Conservation (phyloP, 139 green algal genomes). For the Trebouxia sp. region DNA sequence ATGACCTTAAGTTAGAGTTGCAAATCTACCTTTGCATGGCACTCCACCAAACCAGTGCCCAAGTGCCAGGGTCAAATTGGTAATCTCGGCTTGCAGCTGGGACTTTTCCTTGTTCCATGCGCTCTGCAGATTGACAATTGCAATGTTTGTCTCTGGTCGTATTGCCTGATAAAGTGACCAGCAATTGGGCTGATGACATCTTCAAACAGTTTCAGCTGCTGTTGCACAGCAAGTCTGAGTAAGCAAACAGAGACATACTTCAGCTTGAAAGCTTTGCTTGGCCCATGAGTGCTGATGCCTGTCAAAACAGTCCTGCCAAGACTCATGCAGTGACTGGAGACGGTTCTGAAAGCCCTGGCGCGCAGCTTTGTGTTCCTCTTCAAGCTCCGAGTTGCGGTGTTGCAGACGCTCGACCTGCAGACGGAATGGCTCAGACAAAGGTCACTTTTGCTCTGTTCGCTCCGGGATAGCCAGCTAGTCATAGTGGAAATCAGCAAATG, state of each 20-base stretch:
- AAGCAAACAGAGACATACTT: not conserved
- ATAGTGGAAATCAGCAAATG: no score
- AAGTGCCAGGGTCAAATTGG: not conserved
- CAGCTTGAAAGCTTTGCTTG: not conserved
- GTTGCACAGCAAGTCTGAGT: not conserved
- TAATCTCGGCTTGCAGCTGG: not conserved
- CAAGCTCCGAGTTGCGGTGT: not conserved
- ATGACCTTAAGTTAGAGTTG: not conserved
- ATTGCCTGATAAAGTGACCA: no score
- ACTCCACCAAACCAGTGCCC: not conserved
- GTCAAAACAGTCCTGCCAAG: conserved; percentile 21
- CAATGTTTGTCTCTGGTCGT: not conserved
- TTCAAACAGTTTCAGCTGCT: no score
- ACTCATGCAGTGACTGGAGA: not conserved
- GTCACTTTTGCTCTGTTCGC: no score
- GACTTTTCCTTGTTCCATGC: not conserved
- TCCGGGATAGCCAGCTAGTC: no score
- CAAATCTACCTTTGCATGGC: not conserved
- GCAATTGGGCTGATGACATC: not conserved
- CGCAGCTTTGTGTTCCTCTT: not conserved
- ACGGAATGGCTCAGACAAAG: no score
- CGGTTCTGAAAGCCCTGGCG: not conserved
- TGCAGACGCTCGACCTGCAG: conserved; percentile 10
- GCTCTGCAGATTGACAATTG: not conserved
- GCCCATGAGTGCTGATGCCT: conserved; percentile 13